Evolutionary conservation across 768 basidiomycete genomes (phyloP), one percentile per base, ranked within the genome.

Genomic region (Tricholoma sp.): DNA sequence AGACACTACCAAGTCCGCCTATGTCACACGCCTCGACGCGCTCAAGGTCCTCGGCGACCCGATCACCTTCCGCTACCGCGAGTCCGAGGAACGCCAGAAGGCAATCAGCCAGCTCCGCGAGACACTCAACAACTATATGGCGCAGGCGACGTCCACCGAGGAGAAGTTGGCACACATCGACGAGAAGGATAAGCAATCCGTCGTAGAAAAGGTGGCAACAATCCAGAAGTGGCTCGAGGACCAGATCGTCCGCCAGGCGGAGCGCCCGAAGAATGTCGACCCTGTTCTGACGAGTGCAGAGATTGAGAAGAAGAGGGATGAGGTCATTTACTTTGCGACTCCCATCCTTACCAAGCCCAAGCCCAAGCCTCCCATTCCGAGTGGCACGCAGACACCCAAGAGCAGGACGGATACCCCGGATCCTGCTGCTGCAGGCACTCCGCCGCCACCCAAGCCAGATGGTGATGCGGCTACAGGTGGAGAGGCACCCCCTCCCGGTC

Each of bases 221-320:
- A 77, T 88, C 37, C 88, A 93, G 74, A 91, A 97, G 75, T 98
- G 96, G 97, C 81, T 99, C 56, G 91, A 97, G 67, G 95, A 99
- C 79, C 83, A 90, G 79, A 83, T 84, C 58, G 86, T 84, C 59
- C 78, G 86, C 64, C 97, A 98, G 80, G 79, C 82, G 7, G 96
- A 98, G 79, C 79, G 86, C 55, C 75, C 88, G 70, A 96, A 97
- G 86, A 89, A 91, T 69, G 84, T 86, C 55, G 88, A 95, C 69
- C 88, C 94, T 22, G 82, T 92, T 58, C 72, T 98, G 71, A 93
- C 81, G 57, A 81, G 78, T 50, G 85, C 78, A 57, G 94, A 98
- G 71, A 88, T 97, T 62, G 69, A 76, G 73, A 94, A 95, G 89
- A 91, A 88, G 82, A 79, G 85, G 65, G 96, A 99, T 61, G 97